A percentile compares a stretch with the other conserved stretches of the same genome.
These are phyloP conservation scores for Kernera saxatilis DNA, from an alignment of 345 rosid species.

Conservation along the genomic window DNA sequence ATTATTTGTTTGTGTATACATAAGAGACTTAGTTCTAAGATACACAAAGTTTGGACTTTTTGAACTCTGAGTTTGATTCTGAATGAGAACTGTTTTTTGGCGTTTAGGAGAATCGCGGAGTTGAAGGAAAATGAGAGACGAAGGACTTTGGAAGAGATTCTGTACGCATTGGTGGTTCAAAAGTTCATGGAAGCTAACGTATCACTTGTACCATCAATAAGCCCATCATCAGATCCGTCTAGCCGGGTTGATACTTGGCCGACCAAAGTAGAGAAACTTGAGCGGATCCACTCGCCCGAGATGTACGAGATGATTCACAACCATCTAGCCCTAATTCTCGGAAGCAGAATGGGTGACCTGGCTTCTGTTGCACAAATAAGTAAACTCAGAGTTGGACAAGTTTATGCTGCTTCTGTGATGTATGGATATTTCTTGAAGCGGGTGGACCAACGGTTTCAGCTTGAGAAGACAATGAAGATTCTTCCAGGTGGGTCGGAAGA, in stretches of 20 bases:
- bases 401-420: constrained; percentile 99
- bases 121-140: constrained; percentile 85
- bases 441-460: constrained; percentile 93
- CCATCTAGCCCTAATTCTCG: constrained; percentile 76
- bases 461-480: constrained; percentile 85
- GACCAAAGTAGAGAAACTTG: constrained; percentile 56
- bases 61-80: neutral
- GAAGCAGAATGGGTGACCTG: constrained; percentile 57
- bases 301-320: constrained; percentile 96
- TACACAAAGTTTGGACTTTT: neutral
- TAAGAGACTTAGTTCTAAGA: neutral
- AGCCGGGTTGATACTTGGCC: constrained; percentile 68
- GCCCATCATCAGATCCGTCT: constrained; percentile 48
- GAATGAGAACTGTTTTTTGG: neutral
- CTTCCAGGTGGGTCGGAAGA: constrained; percentile 51
- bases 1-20: neutral
- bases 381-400: constrained; percentile 92
- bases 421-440: constrained; percentile 94
- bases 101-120: constrained; percentile 87
- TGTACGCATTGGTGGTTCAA: constrained; percentile 86
- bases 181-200: constrained; percentile 90
- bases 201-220: constrained; percentile 61
- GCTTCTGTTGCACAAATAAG: constrained; percentile 63
- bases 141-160: constrained; percentile 74
- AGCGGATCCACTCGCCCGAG: constrained; percentile 78